Conservation (phyloP, 1,139 yeast species). For the Kodamaea arcana region DNA sequence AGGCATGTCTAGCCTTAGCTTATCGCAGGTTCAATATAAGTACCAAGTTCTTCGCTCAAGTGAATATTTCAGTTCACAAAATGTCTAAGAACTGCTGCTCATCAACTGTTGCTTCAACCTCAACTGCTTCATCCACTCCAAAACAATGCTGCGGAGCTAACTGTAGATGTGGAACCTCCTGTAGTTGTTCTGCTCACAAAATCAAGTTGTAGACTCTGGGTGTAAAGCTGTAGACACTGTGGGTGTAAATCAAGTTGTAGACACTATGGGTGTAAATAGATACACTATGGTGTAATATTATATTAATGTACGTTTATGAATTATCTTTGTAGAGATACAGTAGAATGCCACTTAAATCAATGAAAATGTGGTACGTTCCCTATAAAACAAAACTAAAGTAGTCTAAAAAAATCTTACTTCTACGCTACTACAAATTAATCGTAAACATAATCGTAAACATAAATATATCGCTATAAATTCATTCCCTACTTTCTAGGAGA, state of each 20-base stretch:
- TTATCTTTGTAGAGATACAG: no score
- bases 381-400: no score
- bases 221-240: conserved; percentile 1
- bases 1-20: neutral
- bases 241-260: no score
- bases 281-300: no score
- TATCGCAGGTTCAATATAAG: neutral
- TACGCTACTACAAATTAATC: neutral
- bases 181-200: conserved; percentile 38
- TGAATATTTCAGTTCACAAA: conserved; percentile 1
- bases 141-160: conserved; percentile 32
- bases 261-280: no score
- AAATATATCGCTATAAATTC: conserved; percentile 4
- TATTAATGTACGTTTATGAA: no score
- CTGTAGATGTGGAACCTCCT: conserved; percentile 43
- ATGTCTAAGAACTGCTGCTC: conserved; percentile 5
- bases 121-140: conserved; percentile 13
- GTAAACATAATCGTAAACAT: conserved; percentile 5
- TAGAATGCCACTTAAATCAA: no score
- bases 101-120: conserved; percentile 9
- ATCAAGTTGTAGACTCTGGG: conserved; percentile 34
- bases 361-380: no score
- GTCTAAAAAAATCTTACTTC: no score
- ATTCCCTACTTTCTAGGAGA: conserved; percentile 45
- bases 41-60: neutral